Evolutionary conservation across 306 rosid genomes (phyloP).

Genomic region (Dryas drummondii): DNA sequence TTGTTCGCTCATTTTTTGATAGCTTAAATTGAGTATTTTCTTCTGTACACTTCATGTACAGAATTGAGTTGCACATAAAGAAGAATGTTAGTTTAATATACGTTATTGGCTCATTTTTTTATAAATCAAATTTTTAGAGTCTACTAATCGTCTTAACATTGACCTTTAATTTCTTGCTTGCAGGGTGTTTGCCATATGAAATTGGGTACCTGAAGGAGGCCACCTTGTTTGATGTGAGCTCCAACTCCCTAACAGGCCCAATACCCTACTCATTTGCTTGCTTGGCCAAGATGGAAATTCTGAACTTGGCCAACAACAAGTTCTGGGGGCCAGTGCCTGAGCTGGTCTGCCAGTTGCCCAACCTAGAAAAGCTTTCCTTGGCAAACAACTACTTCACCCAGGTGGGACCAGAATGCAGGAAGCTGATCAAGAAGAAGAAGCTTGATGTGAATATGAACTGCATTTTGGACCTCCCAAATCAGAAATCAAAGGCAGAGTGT

Average conservation of each 20-base stretch:
- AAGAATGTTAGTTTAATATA: too few relatives aligned
- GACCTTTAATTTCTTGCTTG: background rate
- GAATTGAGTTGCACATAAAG: too few relatives aligned
- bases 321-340: conserved; percentile 67
- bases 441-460: conserved; percentile 56
- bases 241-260: conserved; percentile 51
- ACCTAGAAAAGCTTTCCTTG: conserved; percentile 36
- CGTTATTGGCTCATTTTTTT: too few relatives aligned
- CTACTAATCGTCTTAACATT: too few relatives aligned
- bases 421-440: conserved; percentile 36
- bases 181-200: conserved; percentile 69
- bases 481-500: conserved; percentile 36
- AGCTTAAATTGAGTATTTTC: too few relatives aligned
- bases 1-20: too few relatives aligned
- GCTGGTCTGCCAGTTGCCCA: conserved; percentile 45
- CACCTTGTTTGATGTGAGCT: conserved; percentile 56
- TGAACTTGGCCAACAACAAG: conserved; percentile 44
- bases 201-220: conserved; percentile 55
- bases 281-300: conserved; percentile 35
- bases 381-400: conserved; percentile 50
- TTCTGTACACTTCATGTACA: too few relatives aligned
- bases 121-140: too few relatives aligned
- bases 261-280: conserved; percentile 72
- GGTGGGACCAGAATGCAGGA: conserved; percentile 60
- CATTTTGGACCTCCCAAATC: conserved; percentile 49